Evolutionary conservation across 2,329 filamentous ascomycete species (phyloP).

Genomic region (Volutella citrinella): DNA sequence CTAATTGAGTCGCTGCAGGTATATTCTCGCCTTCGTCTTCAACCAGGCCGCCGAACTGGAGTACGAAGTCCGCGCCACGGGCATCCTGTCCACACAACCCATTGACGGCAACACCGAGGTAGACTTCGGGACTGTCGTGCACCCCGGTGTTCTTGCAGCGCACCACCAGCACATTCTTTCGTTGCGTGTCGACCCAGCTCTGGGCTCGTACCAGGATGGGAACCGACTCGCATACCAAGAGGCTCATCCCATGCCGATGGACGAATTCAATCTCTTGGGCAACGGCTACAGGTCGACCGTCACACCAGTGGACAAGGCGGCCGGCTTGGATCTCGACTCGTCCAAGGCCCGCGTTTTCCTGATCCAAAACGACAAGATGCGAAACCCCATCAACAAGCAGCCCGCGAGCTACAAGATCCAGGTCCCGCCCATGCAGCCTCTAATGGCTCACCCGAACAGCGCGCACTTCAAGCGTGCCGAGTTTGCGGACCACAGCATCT

Average conservation of each 20-base stretch:
- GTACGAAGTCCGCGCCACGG: slow-evolving; percentile 12
- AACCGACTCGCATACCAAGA: slow-evolving; percentile 54
- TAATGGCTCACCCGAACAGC: slow-evolving; percentile 4
- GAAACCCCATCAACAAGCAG: slow-evolving; percentile 6
- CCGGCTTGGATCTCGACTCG: slow-evolving; percentile 6
- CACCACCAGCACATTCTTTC: slow-evolving; percentile 77
- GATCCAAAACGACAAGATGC: slow-evolving; percentile 5
- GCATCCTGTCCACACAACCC: slow-evolving; percentile 9
- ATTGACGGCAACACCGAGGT: slow-evolving; percentile 9
- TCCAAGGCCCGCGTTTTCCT: slow-evolving; percentile 6
- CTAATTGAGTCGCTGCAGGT: slow-evolving; percentile 3
- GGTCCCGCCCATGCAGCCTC: slow-evolving; percentile 5
- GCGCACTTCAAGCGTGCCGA: slow-evolving; percentile 5
- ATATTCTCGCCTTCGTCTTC: slow-evolving; percentile 10
- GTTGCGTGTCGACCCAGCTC: slow-evolving; percentile 54
- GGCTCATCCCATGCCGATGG: slow-evolving; percentile 7
- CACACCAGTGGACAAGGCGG: slow-evolving; percentile 6
- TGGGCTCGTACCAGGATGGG: slow-evolving; percentile 7
- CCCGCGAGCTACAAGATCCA: slow-evolving; percentile 6
- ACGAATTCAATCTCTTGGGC: slow-evolving; percentile 7
- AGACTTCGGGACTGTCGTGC: slow-evolving; percentile 13
- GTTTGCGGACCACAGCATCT: slow-evolving; percentile 10
- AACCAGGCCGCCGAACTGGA: slow-evolving; percentile 8
- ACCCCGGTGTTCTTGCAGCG: slow-evolving; percentile 8
- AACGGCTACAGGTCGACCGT: slow-evolving; percentile 6